A percentile compares a stretch with the other conserved stretches of the same genome.
Conservation (phyloP, 495 filamentous ascomycete genomes). For the Penicillium mononematosum region DNA sequence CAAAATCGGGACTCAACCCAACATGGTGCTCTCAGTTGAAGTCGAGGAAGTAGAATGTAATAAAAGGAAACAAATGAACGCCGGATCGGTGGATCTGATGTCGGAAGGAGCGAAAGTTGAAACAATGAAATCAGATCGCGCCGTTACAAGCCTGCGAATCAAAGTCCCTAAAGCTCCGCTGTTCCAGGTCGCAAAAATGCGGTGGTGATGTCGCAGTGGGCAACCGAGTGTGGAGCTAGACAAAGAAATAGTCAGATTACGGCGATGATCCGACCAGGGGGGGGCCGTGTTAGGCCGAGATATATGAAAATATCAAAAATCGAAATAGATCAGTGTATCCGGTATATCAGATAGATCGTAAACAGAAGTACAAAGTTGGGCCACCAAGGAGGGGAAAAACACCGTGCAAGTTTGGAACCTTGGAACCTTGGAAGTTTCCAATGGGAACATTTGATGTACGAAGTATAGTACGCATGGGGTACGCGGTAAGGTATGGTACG, state of each 20-base stretch:
- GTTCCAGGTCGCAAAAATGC: constrained; percentile 11
- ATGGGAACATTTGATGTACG: constrained; percentile 1
- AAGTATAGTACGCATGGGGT: neutral
- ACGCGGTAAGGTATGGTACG: neutral
- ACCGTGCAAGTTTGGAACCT: neutral
- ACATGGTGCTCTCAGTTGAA: constrained; percentile 2
- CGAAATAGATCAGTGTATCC: neutral
- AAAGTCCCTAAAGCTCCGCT: constrained; percentile 7
- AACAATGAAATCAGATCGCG: constrained; percentile 8
- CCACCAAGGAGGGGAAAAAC: constrained; percentile 13
- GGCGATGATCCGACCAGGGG: constrained; percentile 19
- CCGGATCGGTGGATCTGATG: neutral
- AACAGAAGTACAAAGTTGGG: constrained; percentile 19
- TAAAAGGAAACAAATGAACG: neutral
- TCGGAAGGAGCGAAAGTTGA: constrained; percentile 1
- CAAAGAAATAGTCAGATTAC: constrained; percentile 26
- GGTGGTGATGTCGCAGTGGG: constrained; percentile 5
- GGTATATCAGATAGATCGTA: constrained; percentile 18
- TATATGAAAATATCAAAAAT: constrained; percentile 6
- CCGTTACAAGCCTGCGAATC: constrained; percentile 9
- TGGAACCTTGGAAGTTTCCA: neutral
- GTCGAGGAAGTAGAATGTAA: neutral
- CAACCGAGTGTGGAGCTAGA: constrained; percentile 23
- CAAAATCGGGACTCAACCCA: neutral
- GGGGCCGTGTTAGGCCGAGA: constrained; percentile 9